These are phyloP conservation scores for Saitozyma podzolica DNA, from an alignment of 768 basidiomycete genomes.

Conservation along the genomic window DNA sequence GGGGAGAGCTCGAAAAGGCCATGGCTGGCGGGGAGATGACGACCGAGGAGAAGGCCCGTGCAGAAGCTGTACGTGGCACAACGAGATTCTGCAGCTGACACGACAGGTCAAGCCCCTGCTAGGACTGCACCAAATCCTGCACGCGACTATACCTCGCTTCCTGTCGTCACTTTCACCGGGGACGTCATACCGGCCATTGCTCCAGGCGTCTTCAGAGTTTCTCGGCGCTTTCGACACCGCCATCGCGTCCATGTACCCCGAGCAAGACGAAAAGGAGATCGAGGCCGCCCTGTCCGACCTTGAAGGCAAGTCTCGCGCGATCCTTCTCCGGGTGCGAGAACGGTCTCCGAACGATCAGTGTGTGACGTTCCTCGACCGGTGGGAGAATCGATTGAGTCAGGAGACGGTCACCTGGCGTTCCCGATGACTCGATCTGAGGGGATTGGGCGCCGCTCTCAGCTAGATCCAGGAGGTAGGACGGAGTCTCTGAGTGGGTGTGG, in stretches of 20 bases:
- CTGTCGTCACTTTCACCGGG: conserved; percentile 16
- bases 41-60: conserved; percentile 16
- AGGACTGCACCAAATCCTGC: conserved; percentile 37
- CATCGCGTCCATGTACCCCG: conserved; percentile 36
- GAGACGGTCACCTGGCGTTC: conserved; percentile 30
- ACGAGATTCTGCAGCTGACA: conserved; percentile 1
- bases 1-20: conserved; percentile 25
- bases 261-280: conserved; percentile 33
- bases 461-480: too few relatives aligned
- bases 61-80: conserved; percentile 27
- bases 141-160: conserved; percentile 29
- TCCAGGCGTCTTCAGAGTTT: conserved; percentile 16
- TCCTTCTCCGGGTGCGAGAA: conserved; percentile 4
- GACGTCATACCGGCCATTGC: conserved; percentile 16
- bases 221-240: conserved; percentile 33
- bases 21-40: conserved; percentile 25
- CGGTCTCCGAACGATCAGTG: background rate
- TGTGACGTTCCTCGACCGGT: conserved; percentile 20
- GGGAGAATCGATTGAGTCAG: conserved; percentile 21
- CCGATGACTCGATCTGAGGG: conserved; percentile 15
- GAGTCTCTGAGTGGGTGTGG: too few relatives aligned
- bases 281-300: conserved; percentile 21
- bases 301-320: conserved; percentile 4
- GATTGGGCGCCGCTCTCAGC: conserved; percentile 2
- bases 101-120: conserved; percentile 35